Evolutionary conservation across 2,329 filamentous ascomycete species (phyloP), one percentile per base, ranked within the genome.

Genomic region (Mycosphaerella sp.): DNA sequence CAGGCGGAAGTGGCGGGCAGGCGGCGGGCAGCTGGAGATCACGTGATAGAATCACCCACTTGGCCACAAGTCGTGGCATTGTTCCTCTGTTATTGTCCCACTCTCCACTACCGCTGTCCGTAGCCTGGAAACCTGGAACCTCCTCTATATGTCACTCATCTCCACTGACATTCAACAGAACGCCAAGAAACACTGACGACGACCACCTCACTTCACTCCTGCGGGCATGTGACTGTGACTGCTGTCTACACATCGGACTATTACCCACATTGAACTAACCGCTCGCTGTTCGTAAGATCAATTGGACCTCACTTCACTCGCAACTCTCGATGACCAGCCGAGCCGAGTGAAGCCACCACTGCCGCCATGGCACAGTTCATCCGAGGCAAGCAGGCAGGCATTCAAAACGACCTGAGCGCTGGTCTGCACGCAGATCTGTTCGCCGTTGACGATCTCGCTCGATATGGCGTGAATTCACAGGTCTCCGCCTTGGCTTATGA

Each of bases 341-440:
- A 26, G 14, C 6, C 26, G 26, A 26, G 26, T 26, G 26, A 26
- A 26, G 26, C 14, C 14, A 17, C 26, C 26, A 2, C 6, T 26
- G 7, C 31, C 23, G 63, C 64, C 54, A 96, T 96, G 91, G 84
- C 91, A 52, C 83, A 87, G 65, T 92, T 97, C 69, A 76, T 98
- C 59, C 81, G 93, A 69, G 87, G 88, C 64, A 96, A 95, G 78
- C 93, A 97, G 78, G 83, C 89, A 54, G 93, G 93, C 66, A 86
- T 98, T 64, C 86, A 90, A 69, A 88, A 86, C 73, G 93, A 97
- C 74, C 80, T 98, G 62, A 95, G 91, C 49, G 84, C 84, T 14
- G 87, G 85, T 62, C 83, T 97, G 59, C 78, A 82, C 14, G 81
- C 89, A 38, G 87, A 89, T 58, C 75, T 88, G 11, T 95, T 97